These are phyloP conservation scores for Neoboletus brunneissimus DNA, from an alignment of 768 basidiomycete species.

Conservation along the genomic window DNA sequence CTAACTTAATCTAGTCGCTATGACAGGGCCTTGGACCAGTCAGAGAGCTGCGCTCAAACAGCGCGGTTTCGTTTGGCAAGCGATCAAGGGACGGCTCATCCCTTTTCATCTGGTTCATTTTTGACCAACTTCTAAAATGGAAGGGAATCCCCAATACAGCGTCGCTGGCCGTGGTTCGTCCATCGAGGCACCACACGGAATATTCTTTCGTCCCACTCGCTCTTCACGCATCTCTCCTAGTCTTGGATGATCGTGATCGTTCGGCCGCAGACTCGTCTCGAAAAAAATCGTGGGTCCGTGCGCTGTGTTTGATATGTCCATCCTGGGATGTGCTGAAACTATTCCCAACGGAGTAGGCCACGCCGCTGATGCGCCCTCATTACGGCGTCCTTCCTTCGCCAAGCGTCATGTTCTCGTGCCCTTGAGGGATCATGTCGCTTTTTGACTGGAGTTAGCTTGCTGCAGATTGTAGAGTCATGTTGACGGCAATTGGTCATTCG, in stretches of 20 bases:
- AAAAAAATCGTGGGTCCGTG: not conserved
- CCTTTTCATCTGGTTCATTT: slow-evolving; percentile 30
- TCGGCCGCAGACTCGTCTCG: slow-evolving; percentile 3
- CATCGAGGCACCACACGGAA: slow-evolving; percentile 15
- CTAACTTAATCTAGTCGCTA: slow-evolving; percentile 8
- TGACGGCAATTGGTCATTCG: slow-evolving; percentile 12
- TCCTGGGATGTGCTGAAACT: slow-evolving; percentile 12
- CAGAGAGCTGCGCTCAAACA: slow-evolving; percentile 25
- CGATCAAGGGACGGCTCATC: slow-evolving; percentile 33
- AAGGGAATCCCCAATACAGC: slow-evolving; percentile 22
- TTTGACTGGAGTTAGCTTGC: slow-evolving; percentile 15
- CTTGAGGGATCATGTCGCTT: slow-evolving; percentile 14
- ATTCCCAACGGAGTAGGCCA: slow-evolving; percentile 22
- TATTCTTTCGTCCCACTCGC: slow-evolving; percentile 14
- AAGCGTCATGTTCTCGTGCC: slow-evolving; percentile 9
- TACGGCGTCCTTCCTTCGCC: slow-evolving; percentile 27
- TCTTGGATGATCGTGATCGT: slow-evolving; percentile 11
- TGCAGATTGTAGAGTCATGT: slow-evolving; percentile 10
- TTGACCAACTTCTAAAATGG: slow-evolving; percentile 31
- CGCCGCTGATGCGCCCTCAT: slow-evolving; percentile 34
- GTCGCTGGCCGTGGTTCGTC: slow-evolving; percentile 14
- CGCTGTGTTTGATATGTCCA: slow-evolving; percentile 17
- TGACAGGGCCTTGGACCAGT: slow-evolving; percentile 3
- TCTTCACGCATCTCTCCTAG: slow-evolving; percentile 12
- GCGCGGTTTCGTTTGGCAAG: slow-evolving; percentile 23